Evolutionary conservation across 2,329 filamentous ascomycete genomes (phyloP).

Genomic region (Colletotrichum musicola): DNA sequence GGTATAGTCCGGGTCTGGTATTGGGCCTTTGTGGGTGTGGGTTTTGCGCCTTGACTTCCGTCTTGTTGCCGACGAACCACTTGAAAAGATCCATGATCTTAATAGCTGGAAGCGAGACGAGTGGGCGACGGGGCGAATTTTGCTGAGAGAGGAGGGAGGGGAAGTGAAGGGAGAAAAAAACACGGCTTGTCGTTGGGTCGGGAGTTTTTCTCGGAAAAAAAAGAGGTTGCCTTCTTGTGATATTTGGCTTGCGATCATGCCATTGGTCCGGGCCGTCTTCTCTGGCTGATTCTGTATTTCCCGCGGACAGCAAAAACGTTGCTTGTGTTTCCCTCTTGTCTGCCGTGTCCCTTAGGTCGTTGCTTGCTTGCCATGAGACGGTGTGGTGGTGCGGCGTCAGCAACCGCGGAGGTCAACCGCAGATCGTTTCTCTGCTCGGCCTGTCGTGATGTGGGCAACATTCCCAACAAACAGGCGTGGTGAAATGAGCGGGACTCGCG

Average conservation of each 20-base stretch:
- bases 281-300: constrained; percentile 1
- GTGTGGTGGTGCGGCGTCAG: neutral
- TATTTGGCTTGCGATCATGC: neutral
- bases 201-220: constrained; percentile 3
- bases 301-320: neutral
- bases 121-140: neutral
- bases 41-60: constrained; percentile 9
- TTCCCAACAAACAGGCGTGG: constrained; percentile 25
- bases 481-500: constrained; percentile 31
- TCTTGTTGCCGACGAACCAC: constrained; percentile 26
- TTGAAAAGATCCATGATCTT: constrained; percentile 28
- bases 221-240: constrained; percentile 4
- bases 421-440: constrained; percentile 25
- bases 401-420: neutral
- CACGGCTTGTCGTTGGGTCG: neutral
- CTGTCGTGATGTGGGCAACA: constrained; percentile 22
- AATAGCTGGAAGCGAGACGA: constrained; percentile 25
- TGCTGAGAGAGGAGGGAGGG: neutral
- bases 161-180: neutral
- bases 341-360: neutral
- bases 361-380: neutral
- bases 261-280: constrained; percentile 7
- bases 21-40: constrained; percentile 1
- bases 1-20: constrained; percentile 34
- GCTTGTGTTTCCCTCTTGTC: constrained; percentile 4